Percentiles rank a stretch among this genome's conserved stretches.
These are phyloP conservation scores for Closterium sp. DNA, from an alignment of 139 green algal species.

Conservation along the genomic window DNA sequence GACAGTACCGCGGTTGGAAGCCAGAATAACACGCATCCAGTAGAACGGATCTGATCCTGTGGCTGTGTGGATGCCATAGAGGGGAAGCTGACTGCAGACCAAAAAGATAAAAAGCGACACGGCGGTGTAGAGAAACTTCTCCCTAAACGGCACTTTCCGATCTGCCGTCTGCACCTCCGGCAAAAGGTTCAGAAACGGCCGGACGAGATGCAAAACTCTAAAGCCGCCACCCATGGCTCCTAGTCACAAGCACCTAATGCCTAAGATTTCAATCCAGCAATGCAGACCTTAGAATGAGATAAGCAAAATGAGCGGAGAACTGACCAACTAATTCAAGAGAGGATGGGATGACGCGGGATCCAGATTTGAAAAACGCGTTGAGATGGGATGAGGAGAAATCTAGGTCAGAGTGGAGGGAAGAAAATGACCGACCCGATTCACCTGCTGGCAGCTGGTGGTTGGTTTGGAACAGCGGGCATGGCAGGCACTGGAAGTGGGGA, in stretches of 20 bases:
- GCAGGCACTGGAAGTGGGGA: not conserved
- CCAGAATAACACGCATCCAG: slow-evolving; percentile 98
- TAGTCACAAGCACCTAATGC: not conserved
- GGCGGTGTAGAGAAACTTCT: slow-evolving; percentile 89
- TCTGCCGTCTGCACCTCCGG: slow-evolving; percentile 76
- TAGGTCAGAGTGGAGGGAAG: too few species aligned
- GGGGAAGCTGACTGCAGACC: slow-evolving; percentile 94
- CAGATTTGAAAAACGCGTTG: too few species aligned
- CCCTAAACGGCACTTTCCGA: slow-evolving; percentile 75
- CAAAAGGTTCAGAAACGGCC: slow-evolving; percentile 82
- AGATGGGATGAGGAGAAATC: too few species aligned
- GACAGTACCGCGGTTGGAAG: slow-evolving; percentile 89
- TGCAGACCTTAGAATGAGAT: not conserved
- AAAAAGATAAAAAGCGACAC: slow-evolving; percentile 96
- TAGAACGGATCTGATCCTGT: slow-evolving; percentile 92
- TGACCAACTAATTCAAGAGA: too few species aligned
- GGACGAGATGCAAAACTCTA: slow-evolving; percentile 77
- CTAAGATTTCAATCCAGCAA: not conserved
- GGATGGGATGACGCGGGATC: too few species aligned
- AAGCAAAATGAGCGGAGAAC: not conserved
- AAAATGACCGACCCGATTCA: not conserved
- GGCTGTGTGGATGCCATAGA: slow-evolving; percentile 95
- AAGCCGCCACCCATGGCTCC: slow-evolving; percentile 55
- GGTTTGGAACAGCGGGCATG: not conserved
- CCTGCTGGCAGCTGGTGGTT: not conserved